phyloP scores from a whole-genome alignment of 306 rosid species.

The Inga laurina region DNA sequence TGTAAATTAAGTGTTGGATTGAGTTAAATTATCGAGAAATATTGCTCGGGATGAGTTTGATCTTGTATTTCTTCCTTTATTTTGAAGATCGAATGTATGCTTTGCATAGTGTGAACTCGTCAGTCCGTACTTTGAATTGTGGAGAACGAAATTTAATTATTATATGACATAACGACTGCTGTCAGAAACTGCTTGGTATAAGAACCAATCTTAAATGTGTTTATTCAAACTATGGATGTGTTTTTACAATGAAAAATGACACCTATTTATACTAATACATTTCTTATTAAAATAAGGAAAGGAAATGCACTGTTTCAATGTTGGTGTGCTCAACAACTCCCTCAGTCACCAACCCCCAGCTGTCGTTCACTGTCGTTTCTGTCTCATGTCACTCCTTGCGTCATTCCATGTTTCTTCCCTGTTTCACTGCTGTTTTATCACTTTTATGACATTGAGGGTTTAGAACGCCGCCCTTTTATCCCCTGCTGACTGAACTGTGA shows the following conservation, averaged over 20 bases:
- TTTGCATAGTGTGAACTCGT: background rate
- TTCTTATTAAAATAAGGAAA: too few species aligned
- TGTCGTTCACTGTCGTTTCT: too few species aligned
- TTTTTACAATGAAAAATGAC: too few species aligned
- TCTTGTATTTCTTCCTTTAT: background rate
- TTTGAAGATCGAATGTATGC: background rate
- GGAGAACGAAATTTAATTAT: background rate
- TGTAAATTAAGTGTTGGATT: background rate
- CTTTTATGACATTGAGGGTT: background rate
- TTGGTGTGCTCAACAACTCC: too few species aligned
- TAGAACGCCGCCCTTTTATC: background rate
- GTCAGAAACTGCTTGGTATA: background rate
- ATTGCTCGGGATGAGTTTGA: background rate
- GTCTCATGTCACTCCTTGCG: too few species aligned
- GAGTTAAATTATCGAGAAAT: background rate
- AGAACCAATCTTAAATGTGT: too few species aligned
- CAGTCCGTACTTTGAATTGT: background rate
- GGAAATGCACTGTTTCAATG: too few species aligned
- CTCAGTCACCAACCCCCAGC: too few species aligned
- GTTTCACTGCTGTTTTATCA: background rate
- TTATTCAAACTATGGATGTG: too few species aligned
- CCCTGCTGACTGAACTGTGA: background rate
- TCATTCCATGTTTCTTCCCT: too few species aligned
- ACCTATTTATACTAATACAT: too few species aligned
- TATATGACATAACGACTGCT: background rate